These are phyloP conservation scores for Dactylellina parvicollis DNA, from an alignment of 2,329 filamentous ascomycete genomes.

Conservation along the genomic window DNA sequence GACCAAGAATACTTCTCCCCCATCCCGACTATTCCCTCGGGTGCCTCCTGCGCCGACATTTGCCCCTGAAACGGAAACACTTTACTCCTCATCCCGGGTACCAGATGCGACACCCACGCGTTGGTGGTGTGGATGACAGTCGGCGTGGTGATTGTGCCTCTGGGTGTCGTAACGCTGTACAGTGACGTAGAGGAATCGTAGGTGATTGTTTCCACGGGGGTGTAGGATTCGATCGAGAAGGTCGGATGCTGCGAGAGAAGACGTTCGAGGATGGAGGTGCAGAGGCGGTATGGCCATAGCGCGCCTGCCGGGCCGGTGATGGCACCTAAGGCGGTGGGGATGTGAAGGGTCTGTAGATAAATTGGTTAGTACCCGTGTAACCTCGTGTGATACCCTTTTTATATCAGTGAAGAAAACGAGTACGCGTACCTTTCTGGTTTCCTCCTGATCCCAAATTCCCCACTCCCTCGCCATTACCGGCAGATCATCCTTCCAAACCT, in stretches of 20 bases:
- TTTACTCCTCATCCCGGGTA: constrained; percentile 65
- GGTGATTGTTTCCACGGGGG: constrained; percentile 61
- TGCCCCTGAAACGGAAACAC: constrained; percentile 65
- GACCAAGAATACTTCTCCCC: constrained; percentile 62
- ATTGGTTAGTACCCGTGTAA: not conserved
- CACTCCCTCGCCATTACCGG: constrained; percentile 62
- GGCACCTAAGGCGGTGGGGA: constrained; percentile 56
- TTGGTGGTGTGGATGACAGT: constrained; percentile 71
- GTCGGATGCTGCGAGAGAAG: constrained; percentile 60
- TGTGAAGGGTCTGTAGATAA: constrained; percentile 52
- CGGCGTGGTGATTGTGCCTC: constrained; percentile 63
- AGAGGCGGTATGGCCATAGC: constrained; percentile 66
- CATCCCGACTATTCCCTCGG: constrained; percentile 59
- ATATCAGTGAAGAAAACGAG: constrained; percentile 50
- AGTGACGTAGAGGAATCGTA: constrained; percentile 61
- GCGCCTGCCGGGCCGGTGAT: constrained; percentile 62
- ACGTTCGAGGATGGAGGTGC: constrained; percentile 64
- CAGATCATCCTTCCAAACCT: constrained; percentile 61
- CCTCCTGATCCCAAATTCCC: constrained; percentile 60
- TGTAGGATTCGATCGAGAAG: constrained; percentile 55
- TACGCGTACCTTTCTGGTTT: constrained; percentile 59
- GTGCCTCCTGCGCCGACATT: constrained; percentile 66
- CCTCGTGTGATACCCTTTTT: too few species aligned
- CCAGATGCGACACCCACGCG: constrained; percentile 66
- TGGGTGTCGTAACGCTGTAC: constrained; percentile 64